Base-by-base conservation (phyloP, 495 filamentous ascomycete genomes). In the Aspergillus egyptiacus region DNA sequence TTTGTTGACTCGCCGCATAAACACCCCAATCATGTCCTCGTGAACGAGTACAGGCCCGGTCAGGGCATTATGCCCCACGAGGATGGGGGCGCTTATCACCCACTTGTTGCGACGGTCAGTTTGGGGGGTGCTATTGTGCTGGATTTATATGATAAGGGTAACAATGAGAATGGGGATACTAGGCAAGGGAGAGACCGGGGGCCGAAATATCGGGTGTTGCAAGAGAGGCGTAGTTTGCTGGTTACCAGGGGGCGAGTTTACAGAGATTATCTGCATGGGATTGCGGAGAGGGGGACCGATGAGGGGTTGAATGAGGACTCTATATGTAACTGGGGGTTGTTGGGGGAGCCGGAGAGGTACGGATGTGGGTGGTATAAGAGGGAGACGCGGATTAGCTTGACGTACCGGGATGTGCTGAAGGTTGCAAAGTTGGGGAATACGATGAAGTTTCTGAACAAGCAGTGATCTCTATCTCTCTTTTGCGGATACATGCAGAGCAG, bases 41-140 rank as follows among this genome's bases (percentile, higher is more conserved):
- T 97, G 32, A 98, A 98, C 58, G 90, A 96, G 66, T 98, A 98
- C 65, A 67, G 65, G 1, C 82, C 87, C 0, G 88, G 87, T 1
- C 85, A 95, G 54, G 93, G 93, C 6, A 98, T 97, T 51, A 91
- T 96, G 86, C 81, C 91, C 44, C 93, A 98, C 60, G 91, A 98
- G 67, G 93, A 98, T 59, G 93, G 93, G 1, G 63, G 75, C 1
- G 89, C 91, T 1, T 98, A 98, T 61, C 73, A 85, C 54, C 85
- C 86, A 2, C 77, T 94, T 22, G 91, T 96, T 3, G 91, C 87
- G 33, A 97, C 93, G 3, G 83, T 98, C 39, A 91, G 86, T 64
- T 69, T 98, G 15, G 87, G 89, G 0, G 81, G 80, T 0, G 75
- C 77, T 15, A 75, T 91, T 10, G 87, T 91, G 39, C 71, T 96